These are phyloP conservation scores for Mucor racemosus DNA, from an alignment of 371 early-diverging fungal species.

Conservation along the genomic window DNA sequence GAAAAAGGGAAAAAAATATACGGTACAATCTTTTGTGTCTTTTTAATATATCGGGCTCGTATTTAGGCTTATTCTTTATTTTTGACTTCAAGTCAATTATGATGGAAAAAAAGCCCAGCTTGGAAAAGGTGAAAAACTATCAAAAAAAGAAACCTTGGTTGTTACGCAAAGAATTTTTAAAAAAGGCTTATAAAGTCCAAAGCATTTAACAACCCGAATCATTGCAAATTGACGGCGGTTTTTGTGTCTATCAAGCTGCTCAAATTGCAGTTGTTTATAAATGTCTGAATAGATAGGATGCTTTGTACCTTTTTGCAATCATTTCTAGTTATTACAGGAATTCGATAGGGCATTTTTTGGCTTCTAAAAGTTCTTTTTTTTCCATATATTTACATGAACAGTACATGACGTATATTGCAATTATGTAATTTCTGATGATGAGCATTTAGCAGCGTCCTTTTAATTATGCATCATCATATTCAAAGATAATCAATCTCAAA, in stretches of 20 bases:
- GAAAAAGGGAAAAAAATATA: constrained; percentile 5
- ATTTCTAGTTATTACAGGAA: too few species aligned
- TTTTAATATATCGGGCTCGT: constrained; percentile 1
- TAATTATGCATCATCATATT: not conserved
- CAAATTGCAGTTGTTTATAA: not conserved
- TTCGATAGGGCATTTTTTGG: too few species aligned
- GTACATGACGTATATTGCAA: constrained; percentile 1
- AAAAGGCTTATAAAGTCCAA: not conserved
- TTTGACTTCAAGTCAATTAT: constrained; percentile 1
- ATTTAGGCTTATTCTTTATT: not conserved
- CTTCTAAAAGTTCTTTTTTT: not conserved
- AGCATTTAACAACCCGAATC: not conserved
- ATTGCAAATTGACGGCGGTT: not conserved
- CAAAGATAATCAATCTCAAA: not conserved
- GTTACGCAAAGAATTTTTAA: too few species aligned
- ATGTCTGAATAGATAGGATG: not conserved
- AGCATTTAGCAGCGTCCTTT: not conserved
- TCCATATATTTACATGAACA: not conserved
- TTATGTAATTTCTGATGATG: not conserved
- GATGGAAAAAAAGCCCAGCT: constrained; percentile 2
- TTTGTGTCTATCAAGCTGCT: not conserved
- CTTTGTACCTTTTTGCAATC: too few species aligned
- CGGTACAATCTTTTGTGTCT: not conserved
- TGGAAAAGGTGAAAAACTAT: not conserved
- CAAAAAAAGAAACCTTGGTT: not conserved